These are phyloP conservation scores for Paspalum vaginatum DNA, from an alignment of 176 grass and related monocot genomes.

Conservation along the genomic window DNA sequence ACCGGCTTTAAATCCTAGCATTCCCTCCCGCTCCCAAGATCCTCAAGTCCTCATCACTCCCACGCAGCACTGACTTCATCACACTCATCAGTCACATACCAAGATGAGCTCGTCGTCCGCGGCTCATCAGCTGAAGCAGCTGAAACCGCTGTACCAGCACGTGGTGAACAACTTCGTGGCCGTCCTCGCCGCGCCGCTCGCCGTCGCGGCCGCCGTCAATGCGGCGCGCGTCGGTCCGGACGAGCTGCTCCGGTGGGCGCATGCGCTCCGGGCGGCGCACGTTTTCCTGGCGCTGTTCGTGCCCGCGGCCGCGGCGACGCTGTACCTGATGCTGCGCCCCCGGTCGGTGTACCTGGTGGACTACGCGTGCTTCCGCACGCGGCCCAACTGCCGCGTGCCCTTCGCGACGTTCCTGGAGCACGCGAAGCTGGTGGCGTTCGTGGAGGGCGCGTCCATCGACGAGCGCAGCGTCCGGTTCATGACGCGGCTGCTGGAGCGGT, in stretches of 20 bases:
- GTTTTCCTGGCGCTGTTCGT: slow-evolving; percentile 39
- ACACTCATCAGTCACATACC: background rate
- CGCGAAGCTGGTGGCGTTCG: slow-evolving; percentile 54
- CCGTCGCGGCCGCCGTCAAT: slow-evolving; percentile 16
- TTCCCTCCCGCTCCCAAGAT: slow-evolving; percentile 4
- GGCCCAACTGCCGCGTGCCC: slow-evolving; percentile 55
- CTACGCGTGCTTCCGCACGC: slow-evolving; percentile 71
- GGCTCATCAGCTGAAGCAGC: slow-evolving; percentile 31
- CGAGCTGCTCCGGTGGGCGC: slow-evolving; percentile 20
- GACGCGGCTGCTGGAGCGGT: slow-evolving; percentile 62
- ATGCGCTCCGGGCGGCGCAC: slow-evolving; percentile 41
- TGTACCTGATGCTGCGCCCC: slow-evolving; percentile 61
- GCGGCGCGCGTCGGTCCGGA: slow-evolving; percentile 44
- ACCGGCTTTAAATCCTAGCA: slow-evolving; percentile 40
- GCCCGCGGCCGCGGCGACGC: slow-evolving; percentile 30
- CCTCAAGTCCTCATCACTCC: background rate
- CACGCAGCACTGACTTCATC: too few species aligned
- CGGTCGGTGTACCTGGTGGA: slow-evolving; percentile 67
- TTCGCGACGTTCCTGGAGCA: slow-evolving; percentile 80
- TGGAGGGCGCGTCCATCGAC: slow-evolving; percentile 53
- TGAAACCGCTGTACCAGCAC: slow-evolving; percentile 56
- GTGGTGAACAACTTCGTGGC: slow-evolving; percentile 64
- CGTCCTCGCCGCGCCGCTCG: slow-evolving; percentile 50
- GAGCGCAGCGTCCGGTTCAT: slow-evolving; percentile 63
- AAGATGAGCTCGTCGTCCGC: slow-evolving; percentile 40